phyloP scores from a whole-genome alignment of 2,329 filamentous ascomycete genomes.

The Pseudocercospora musae region DNA sequence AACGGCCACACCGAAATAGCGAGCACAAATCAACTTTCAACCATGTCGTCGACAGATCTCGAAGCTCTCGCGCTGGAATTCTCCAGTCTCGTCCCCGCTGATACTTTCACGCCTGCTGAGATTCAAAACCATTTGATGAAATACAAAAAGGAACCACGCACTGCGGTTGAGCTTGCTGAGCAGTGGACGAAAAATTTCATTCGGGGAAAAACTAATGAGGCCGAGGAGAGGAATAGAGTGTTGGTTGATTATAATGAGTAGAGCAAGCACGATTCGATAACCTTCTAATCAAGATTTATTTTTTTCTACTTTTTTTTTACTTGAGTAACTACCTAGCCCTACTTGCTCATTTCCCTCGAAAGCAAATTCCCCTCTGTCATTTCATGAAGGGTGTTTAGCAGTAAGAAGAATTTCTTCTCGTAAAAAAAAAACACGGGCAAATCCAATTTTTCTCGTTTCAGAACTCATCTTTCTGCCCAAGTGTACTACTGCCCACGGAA shows the following conservation, averaged over 20 bases:
- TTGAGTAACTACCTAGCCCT: no score
- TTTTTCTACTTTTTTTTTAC: no score
- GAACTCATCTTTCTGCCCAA: no score
- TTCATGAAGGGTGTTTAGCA: no score
- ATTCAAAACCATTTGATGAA: slow-evolving; percentile 53
- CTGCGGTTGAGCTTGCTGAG: slow-evolving; percentile 44
- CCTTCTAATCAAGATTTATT: no score
- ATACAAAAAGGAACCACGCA: slow-evolving; percentile 47
- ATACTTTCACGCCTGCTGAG: slow-evolving; percentile 51
- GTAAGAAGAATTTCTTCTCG: no score
- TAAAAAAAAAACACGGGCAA: no score
- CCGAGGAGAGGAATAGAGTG: slow-evolving; percentile 13
- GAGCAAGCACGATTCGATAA: no score
- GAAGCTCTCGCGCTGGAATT: slow-evolving; percentile 45
- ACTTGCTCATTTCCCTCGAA: no score
- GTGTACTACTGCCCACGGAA: no score
- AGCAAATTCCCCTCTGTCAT: no score
- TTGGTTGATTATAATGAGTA: slow-evolving; percentile 8
- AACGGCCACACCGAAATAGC: slow-evolving; percentile 13
- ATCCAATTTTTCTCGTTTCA: no score
- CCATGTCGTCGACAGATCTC: slow-evolving; percentile 31
- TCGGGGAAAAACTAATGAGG: slow-evolving; percentile 27
- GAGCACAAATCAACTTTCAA: slow-evolving; percentile 12
- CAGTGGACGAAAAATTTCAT: slow-evolving; percentile 41
- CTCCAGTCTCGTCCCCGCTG: slow-evolving; percentile 45